phyloP scores from a whole-genome alignment of 257 asterid genomes.

The Jacaranda mimosifolia region DNA sequence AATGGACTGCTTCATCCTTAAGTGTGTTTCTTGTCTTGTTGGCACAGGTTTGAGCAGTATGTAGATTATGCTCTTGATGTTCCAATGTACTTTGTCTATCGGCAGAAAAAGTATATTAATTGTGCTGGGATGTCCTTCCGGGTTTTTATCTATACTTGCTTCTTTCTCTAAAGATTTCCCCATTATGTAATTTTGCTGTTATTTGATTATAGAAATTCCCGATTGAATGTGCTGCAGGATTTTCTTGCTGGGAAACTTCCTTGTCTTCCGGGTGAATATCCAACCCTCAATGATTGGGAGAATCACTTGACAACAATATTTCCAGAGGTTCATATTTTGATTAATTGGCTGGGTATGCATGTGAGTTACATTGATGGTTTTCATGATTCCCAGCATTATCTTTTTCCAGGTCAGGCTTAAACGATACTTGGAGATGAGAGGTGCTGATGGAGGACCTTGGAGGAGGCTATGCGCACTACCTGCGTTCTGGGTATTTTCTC shows the following conservation, averaged over 20 bases:
- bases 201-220: constrained; percentile 23
- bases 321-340: constrained; percentile 78
- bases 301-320: constrained; percentile 95
- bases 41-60: constrained; percentile 88
- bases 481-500: constrained; percentile 84
- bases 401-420: constrained; percentile 89
- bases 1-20: constrained; percentile 32
- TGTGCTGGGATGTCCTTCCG: constrained; percentile 94
- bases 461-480: constrained; percentile 96
- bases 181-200: constrained; percentile 15
- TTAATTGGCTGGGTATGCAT: constrained; percentile 29
- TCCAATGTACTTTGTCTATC: constrained; percentile 98
- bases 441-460: constrained; percentile 99
- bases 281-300: constrained; percentile 96
- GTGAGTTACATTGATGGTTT: constrained; percentile 23
- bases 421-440: constrained; percentile 98
- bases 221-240: constrained; percentile 63
- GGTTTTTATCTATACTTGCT: constrained; percentile 55
- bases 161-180: constrained; percentile 21
- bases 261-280: constrained; percentile 89
- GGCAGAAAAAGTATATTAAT: constrained; percentile 76
- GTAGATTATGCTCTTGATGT: constrained; percentile 98
- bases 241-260: constrained; percentile 95
- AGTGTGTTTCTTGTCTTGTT: constrained; percentile 34
- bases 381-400: constrained; percentile 21